These are phyloP conservation scores for Fusarium redolens DNA, from an alignment of 2,329 filamentous ascomycete genomes.

Conservation along the genomic window DNA sequence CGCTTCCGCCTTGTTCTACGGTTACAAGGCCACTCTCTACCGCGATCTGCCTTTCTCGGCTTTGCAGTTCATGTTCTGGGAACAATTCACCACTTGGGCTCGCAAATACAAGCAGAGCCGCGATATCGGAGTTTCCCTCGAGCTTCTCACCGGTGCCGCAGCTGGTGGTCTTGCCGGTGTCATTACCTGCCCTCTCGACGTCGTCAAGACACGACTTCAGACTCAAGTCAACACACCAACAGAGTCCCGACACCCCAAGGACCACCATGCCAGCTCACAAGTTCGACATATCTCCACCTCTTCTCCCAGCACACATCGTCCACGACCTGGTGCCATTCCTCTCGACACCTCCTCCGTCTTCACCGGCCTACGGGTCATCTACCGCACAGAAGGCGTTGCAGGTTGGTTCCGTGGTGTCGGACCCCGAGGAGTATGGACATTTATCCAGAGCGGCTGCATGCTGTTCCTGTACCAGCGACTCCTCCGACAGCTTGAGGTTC, in stretches of 20 bases:
- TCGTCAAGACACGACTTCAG: conserved; percentile 96
- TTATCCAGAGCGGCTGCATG: conserved; percentile 97
- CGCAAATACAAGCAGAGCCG: conserved; percentile 80
- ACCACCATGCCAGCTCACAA: conserved; percentile 58
- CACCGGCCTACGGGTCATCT: conserved; percentile 86
- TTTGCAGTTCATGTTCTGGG: conserved; percentile 97
- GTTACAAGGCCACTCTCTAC: conserved; percentile 96
- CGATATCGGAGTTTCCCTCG: conserved; percentile 86
- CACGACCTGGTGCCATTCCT: conserved; percentile 79
- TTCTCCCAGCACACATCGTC: conserved; percentile 85
- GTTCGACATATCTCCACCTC: conserved; percentile 88
- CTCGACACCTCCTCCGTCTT: conserved; percentile 92
- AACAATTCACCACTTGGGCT: conserved; percentile 88
- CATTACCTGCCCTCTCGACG: conserved; percentile 94
- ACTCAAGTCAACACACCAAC: conserved; percentile 76
- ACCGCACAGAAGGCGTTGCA: conserved; percentile 85
- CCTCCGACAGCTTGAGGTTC: conserved; percentile 77
- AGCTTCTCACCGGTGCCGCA: conserved; percentile 88
- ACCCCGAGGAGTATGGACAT: conserved; percentile 94
- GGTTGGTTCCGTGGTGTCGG: conserved; percentile 97
- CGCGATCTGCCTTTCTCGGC: conserved; percentile 96
- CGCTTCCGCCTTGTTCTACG: conserved; percentile 86
- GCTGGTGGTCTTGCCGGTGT: conserved; percentile 94
- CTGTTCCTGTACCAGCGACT: conserved; percentile 93
- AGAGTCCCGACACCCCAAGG: conserved; percentile 45